These are phyloP conservation scores for Quercus tomentella DNA, from an alignment of 331 rosid species.

Conservation along the genomic window DNA sequence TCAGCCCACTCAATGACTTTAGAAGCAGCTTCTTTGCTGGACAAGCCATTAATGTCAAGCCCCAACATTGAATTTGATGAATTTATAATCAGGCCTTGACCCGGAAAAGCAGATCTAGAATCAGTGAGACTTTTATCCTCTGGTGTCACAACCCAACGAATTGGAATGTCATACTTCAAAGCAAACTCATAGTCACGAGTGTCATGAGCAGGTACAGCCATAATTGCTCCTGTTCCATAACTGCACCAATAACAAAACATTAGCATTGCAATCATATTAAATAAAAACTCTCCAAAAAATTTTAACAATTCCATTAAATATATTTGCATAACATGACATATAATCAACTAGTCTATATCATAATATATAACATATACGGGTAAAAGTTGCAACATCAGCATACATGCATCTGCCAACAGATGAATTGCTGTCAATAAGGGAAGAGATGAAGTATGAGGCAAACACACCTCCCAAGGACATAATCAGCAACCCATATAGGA, in stretches of 20 bases:
- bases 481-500: constrained; percentile 98
- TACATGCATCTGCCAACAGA: constrained; percentile 3
- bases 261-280: neutral
- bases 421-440: constrained; percentile 2
- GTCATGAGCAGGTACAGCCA: constrained; percentile 99
- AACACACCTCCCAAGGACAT: constrained; percentile 91
- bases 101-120: constrained; percentile 63
- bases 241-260: constrained; percentile 44
- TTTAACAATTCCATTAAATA: constrained; percentile 9
- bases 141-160: constrained; percentile 68
- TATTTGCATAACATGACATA: constrained; percentile 12
- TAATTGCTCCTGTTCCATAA: constrained; percentile 95
- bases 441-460: constrained; percentile 2
- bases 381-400: constrained; percentile 1
- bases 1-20: constrained; percentile 88
- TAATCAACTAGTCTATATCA: constrained; percentile 9
- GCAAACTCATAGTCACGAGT: constrained; percentile 91
- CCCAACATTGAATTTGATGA: constrained; percentile 56
- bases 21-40: constrained; percentile 71
- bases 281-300: constrained; percentile 1
- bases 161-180: constrained; percentile 60
- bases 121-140: constrained; percentile 39
- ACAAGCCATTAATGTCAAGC: constrained; percentile 75
- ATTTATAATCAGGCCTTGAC: constrained; percentile 63
- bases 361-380: neutral